Percentiles rank a stretch among this genome's conserved stretches.
Evolutionary conservation across 495 filamentous ascomycete genomes (phyloP).

Genomic region (Hyaloscypha bicolor): DNA sequence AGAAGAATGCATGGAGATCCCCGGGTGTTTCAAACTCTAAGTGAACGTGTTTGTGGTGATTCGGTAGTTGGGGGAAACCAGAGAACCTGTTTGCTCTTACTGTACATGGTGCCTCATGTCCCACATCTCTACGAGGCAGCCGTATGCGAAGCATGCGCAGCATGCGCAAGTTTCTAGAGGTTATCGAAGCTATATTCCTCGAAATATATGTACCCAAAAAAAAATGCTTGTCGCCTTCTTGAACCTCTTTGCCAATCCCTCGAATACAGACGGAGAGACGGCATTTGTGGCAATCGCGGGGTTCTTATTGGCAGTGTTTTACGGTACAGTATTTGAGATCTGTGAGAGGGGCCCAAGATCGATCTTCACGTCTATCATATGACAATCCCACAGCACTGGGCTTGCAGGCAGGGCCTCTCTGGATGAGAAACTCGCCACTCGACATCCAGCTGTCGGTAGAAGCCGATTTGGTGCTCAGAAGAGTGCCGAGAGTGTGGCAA

Average conservation of each 20-base stretch:
- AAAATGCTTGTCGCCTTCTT: neutral
- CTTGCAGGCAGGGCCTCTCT: neutral
- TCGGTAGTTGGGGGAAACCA: neutral
- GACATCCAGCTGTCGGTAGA: neutral
- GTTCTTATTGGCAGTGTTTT: neutral
- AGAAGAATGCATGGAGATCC: constrained; percentile 39
- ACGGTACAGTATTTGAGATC: neutral
- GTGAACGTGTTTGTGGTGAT: neutral
- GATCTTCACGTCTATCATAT: neutral
- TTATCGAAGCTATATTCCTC: constrained; percentile 1
- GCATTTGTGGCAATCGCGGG: neutral
- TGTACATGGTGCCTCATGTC: constrained; percentile 3
- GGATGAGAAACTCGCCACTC: neutral
- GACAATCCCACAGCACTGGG: neutral
- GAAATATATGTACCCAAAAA: neutral
- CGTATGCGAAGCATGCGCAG: neutral
- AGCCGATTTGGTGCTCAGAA: neutral
- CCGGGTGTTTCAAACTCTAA: neutral
- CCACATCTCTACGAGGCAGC: neutral
- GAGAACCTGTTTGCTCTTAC: neutral
- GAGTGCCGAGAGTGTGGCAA: neutral
- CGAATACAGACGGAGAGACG: neutral
- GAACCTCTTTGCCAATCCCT: neutral
- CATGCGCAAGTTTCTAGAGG: neutral
- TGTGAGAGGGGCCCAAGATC: neutral